Evolutionary conservation across 495 filamentous ascomycete genomes (phyloP), one percentile per base, ranked within the genome.

Genomic region (Xylaria scruposa): DNA sequence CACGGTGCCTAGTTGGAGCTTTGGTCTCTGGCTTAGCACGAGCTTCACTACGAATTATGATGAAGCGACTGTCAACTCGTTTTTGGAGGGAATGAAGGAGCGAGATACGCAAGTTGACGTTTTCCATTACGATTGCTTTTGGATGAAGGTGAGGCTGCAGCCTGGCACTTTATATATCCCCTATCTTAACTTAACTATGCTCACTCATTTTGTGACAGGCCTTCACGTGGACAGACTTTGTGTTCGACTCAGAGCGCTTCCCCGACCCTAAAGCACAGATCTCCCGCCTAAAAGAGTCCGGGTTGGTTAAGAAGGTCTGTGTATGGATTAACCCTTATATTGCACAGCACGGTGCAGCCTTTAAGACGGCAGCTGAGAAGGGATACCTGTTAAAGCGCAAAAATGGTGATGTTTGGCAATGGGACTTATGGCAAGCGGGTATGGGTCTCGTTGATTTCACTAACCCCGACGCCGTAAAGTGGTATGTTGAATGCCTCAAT

Each of bases 371-470:
- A 4, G 90, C 88, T 7, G 83, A 86, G 68, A 90, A 90, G 62
- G 90, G 91, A 0, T 93, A 92, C 73, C 84, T 93, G 36, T 83
- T 93, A 62, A 91, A 90, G 81, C 87, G 90, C 24, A 88, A 83
- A 67, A 90, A 93, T 70, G 90, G 89, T 24, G 90, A 91, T 67
- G 80, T 93, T 29, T 93, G 87, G 85, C 90, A 93, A 79, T 92
- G 90, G 89, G 91, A 92, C 74, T 80, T 91, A 46, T 93, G 91
- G 91, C 90, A 92, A 75, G 88, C 90, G 24, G 91, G 91, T 44
- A 93, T 93, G 91, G 90, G 90, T 3, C 81, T 93, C 4, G 83
- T 93, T 10, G 91, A 92, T 75, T 92, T 93, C 79, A 93, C 91
- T 5, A 93, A 93, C 77, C 91, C 90, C 2, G 85, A 84, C 26